A percentile compares a stretch with the other conserved stretches of the same genome.
Conservation (phyloP, 2,329 filamentous ascomycete species). For the Leptographium galeiforme region DNA sequence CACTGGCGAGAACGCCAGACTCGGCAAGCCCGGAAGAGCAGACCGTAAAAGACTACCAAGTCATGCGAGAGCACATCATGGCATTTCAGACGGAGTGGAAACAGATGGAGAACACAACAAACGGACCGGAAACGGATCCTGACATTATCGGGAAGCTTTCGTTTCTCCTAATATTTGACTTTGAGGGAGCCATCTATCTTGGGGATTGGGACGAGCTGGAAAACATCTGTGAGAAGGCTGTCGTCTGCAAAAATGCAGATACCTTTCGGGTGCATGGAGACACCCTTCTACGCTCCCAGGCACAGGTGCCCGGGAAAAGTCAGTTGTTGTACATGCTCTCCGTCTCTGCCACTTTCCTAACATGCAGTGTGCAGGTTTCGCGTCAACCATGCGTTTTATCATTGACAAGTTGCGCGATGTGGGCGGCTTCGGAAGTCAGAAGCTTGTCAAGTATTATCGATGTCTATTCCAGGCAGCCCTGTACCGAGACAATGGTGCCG, state of each 20-base stretch:
- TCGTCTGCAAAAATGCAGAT: conserved; percentile 26
- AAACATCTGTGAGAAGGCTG: conserved; percentile 41
- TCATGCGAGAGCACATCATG: conserved; percentile 45
- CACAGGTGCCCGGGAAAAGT: conserved; percentile 16
- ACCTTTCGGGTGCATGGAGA: conserved; percentile 54
- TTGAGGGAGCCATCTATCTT: conserved; percentile 59
- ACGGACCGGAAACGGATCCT: conserved; percentile 23
- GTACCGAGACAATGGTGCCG: conserved; percentile 38
- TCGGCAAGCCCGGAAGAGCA: conserved; percentile 33
- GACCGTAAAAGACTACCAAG: conserved; percentile 47
- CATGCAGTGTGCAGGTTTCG: conserved; percentile 26
- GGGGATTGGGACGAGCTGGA: conserved; percentile 54
- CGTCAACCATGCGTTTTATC: conserved; percentile 47
- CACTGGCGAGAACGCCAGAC: conserved; percentile 29
- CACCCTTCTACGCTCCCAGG: conserved; percentile 40
- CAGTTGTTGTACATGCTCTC: background rate
- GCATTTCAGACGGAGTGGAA: conserved; percentile 39
- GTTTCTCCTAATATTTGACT: conserved; percentile 60
- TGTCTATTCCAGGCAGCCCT: conserved; percentile 61
- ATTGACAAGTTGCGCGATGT: conserved; percentile 54
- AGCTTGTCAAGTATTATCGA: conserved; percentile 63
- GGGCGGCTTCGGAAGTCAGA: conserved; percentile 39
- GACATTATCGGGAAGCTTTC: conserved; percentile 51
- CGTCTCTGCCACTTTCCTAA: background rate
- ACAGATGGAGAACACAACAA: conserved; percentile 23